phyloP scores from a whole-genome alignment of 139 green algal species.

The Chlamydomonas sp. region DNA sequence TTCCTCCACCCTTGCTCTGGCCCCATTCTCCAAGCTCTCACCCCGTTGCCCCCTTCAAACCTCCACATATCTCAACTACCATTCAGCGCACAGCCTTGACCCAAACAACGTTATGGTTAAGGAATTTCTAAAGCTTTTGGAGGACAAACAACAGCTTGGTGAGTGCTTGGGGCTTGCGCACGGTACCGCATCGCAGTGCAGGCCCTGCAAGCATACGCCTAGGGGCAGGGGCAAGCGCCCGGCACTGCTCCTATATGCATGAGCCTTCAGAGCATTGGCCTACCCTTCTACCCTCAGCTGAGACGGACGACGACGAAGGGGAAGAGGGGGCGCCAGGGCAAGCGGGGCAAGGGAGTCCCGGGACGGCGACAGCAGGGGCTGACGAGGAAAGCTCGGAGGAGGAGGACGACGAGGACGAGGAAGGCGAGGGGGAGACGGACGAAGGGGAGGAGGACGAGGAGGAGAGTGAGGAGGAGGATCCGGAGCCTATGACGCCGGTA shows the following conservation, averaged over 20 bases:
- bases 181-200: not conserved
- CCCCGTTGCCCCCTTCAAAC: not conserved
- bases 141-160: constrained; percentile 32
- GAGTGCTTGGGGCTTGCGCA: not conserved
- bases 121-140: constrained; percentile 14
- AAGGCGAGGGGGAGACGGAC: not conserved
- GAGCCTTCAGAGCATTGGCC: not conserved
- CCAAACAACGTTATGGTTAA: constrained; percentile 24
- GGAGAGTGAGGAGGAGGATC: not conserved
- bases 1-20: not conserved
- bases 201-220: too few relatives aligned
- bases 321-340: not conserved
- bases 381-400: not conserved
- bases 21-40: not conserved
- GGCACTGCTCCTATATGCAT: not conserved
- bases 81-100: constrained; percentile 4
- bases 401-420: not conserved
- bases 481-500: not conserved
- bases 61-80: too few relatives aligned
- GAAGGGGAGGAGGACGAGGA: not conserved
- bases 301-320: constrained; percentile 16
- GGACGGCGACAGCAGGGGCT: not conserved
- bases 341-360: not conserved
- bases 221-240: too few relatives aligned
- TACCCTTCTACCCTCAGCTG: not conserved